phyloP scores from a whole-genome alignment of 2,329 filamentous ascomycete species.

The Dichotomopilus funicola region DNA sequence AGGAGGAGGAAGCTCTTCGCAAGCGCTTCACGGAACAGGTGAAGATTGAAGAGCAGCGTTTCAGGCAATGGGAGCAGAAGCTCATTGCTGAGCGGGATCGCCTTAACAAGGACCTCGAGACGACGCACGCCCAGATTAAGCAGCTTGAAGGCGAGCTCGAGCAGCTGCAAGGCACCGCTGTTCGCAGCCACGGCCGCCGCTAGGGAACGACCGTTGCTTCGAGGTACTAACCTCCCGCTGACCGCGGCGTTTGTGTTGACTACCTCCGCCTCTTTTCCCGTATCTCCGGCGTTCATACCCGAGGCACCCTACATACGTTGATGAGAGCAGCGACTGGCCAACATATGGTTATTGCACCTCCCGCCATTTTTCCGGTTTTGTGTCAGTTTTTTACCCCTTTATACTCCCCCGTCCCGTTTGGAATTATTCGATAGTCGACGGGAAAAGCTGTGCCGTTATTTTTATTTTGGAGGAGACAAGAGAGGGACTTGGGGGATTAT shows the following conservation, averaged over 20 bases:
- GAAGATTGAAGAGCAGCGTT: slow-evolving; percentile 99
- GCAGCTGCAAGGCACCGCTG: slow-evolving; percentile 81
- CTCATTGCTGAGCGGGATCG: slow-evolving; percentile 97
- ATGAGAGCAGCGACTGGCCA: background rate
- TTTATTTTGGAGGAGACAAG: background rate
- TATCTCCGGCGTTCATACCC: background rate
- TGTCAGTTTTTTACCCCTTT: slow-evolving; percentile 1
- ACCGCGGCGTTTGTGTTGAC: slow-evolving; percentile 6
- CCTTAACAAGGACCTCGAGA: slow-evolving; percentile 98
- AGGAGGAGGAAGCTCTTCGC: slow-evolving; percentile 95
- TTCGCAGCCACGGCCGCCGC: slow-evolving; percentile 87
- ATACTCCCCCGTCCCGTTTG: background rate
- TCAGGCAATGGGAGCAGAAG: slow-evolving; percentile 99
- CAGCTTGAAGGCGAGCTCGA: slow-evolving; percentile 88
- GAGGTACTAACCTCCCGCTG: background rate
- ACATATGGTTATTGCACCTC: background rate
- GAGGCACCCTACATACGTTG: background rate
- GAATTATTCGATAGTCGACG: slow-evolving; percentile 8
- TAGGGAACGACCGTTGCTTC: slow-evolving; percentile 38
- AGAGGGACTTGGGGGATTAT: slow-evolving; percentile 3
- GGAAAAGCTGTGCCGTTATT: slow-evolving; percentile 9
- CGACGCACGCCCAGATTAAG: slow-evolving; percentile 92
- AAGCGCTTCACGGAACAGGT: slow-evolving; percentile 99
- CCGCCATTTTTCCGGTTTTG: slow-evolving; percentile 20
- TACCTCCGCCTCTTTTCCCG: background rate